Evolutionary conservation across 2,329 filamentous ascomycete genomes (phyloP), one percentile per base, ranked within the genome.

Genomic region (Myriosclerotinia scirpicola): DNA sequence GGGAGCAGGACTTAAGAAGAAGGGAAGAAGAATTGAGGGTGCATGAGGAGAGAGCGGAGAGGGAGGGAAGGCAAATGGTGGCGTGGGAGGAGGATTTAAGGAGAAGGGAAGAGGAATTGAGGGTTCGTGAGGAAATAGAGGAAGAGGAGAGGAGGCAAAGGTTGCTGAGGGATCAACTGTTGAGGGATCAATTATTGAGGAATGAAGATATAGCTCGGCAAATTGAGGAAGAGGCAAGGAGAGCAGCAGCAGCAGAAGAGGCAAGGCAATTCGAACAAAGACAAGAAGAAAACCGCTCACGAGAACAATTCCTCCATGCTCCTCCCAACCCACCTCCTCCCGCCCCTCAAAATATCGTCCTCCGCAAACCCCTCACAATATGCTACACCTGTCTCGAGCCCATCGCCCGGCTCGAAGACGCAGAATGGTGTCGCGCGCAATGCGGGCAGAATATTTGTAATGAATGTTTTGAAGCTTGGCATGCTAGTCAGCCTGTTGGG

Each of bases 401-500:
- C 9, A 64, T 64, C 6, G 6, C 5, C 50, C 15, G 4, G 4
- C 11, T 6, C 9, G 20, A 64, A 44, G 61, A 56, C 5, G 50
- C 38, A 2, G 20, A 44, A 6, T 64, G 61, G 50, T 64, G 61
- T 36, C 61, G 52, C 2, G 52, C 30, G 6, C 17, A 54, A 34
- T 64, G 61, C 26, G 61, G 61, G 11, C 40, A 56, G 26, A 64
- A 64, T 26, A 17, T 56, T 2, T 54, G 52, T 48, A 30, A 46
- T 14, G 38, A 5, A 14, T 64, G 50, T 36, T 46, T 64, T 30
- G 38, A 7, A 5, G 6, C 17, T 3, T 64, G 61, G 40, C 8
- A 6, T 36, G 26, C 1, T 26, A 55, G 11, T 36, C 38, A 55
- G 11, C 14, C 44, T 11, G 20, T 6, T 5, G 8, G 5, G 26